Conservation (phyloP, 1,139 yeast genomes). For the Kodamaea ohmeri region DNA sequence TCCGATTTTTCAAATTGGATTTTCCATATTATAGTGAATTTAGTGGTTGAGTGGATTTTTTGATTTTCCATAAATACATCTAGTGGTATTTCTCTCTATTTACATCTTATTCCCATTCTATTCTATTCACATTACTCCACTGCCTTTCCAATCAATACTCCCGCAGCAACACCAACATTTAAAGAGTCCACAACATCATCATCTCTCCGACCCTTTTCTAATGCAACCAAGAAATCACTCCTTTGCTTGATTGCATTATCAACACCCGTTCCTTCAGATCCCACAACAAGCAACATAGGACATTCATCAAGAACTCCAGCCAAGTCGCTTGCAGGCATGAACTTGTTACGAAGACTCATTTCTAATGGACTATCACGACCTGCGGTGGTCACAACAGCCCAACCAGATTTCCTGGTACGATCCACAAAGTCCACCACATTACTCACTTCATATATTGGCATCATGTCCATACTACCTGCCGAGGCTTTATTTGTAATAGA, state of each 20-base stretch:
- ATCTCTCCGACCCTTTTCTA: conserved; percentile 36
- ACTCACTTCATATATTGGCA: conserved; percentile 57
- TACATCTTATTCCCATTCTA: too few relatives aligned
- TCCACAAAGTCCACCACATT: conserved; percentile 65
- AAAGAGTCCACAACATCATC: conserved; percentile 66
- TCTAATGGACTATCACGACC: conserved; percentile 27
- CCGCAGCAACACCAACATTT: conserved; percentile 89
- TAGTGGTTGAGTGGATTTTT: too few relatives aligned
- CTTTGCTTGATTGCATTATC: conserved; percentile 60
- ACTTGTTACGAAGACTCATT: conserved; percentile 29
- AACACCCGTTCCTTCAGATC: conserved; percentile 84
- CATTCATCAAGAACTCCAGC: conserved; percentile 37
- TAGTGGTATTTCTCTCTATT: too few relatives aligned
- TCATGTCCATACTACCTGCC: conserved; percentile 82
- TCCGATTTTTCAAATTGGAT: too few relatives aligned
- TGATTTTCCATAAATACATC: too few relatives aligned
- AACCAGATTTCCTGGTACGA: conserved; percentile 52
- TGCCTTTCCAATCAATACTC: conserved; percentile 43
- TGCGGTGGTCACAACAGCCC: conserved; percentile 72
- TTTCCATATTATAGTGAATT: too few relatives aligned
- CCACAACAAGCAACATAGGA: conserved; percentile 73
- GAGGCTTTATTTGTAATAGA: conserved; percentile 80
- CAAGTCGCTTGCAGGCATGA: conserved; percentile 43
- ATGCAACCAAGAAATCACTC: conserved; percentile 63
- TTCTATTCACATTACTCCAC: neutral